Percentiles rank a stretch among this genome's conserved stretches.
Evolutionary conservation across 805 yeast species (phyloP).

Genomic region (Kodamaea jinghongensis): DNA sequence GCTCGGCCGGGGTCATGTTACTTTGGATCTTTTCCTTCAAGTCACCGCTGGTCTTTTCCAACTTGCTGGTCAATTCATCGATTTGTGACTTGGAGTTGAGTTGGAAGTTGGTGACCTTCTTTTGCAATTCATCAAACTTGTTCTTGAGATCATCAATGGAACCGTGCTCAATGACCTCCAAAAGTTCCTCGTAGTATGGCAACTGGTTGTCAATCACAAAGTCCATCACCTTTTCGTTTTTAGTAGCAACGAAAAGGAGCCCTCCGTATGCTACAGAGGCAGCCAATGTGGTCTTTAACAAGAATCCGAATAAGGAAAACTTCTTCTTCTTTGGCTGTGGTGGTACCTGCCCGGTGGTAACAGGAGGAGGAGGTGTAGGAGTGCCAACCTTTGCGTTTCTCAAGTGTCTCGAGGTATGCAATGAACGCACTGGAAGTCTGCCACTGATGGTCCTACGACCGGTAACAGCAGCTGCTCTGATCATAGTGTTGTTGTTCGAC

Average conservation of each 20-base stretch:
- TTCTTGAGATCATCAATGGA: constrained; percentile 30
- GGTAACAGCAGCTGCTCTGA: constrained; percentile 10
- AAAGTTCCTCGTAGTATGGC: constrained; percentile 41
- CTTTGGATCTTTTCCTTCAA: constrained; percentile 27
- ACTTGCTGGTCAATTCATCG: constrained; percentile 29
- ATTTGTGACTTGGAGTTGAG: constrained; percentile 33
- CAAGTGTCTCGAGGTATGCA: no score
- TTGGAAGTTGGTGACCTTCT: constrained; percentile 19
- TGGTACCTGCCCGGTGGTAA: constrained; percentile 6
- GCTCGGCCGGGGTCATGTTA: constrained; percentile 36
- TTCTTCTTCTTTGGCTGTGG: constrained; percentile 22
- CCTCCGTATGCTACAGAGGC: constrained; percentile 36
- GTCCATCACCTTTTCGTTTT: constrained; percentile 43
- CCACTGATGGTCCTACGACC: not conserved
- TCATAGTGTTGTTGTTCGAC: constrained; percentile 8
- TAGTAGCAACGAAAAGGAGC: constrained; percentile 40
- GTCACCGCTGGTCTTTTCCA: constrained; percentile 33
- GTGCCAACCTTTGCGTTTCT: constrained; percentile 2
- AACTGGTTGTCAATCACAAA: constrained; percentile 42
- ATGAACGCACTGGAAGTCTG: not conserved
- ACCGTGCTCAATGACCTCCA: constrained; percentile 37
- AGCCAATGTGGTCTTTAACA: constrained; percentile 28
- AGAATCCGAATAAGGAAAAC: constrained; percentile 29
- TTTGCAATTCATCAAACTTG: constrained; percentile 16
- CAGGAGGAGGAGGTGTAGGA: constrained; percentile 9